These are phyloP conservation scores for Camellia lanceoleosa DNA, from an alignment of 148 eudicot genomes.

Conservation along the genomic window DNA sequence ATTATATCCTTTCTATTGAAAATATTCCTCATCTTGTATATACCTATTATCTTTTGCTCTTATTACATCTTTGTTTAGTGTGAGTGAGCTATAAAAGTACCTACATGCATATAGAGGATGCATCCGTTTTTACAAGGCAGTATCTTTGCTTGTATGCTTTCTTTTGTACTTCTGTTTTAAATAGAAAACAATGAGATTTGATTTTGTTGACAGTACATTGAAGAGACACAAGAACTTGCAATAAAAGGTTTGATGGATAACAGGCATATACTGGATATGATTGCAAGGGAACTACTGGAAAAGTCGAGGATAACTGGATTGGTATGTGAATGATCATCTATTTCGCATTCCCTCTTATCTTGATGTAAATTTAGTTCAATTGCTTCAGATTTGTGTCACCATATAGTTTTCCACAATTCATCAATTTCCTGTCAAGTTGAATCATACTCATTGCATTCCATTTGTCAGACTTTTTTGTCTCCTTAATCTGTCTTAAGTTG, in stretches of 20 bases:
- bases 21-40: background rate
- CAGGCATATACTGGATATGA: constrained; percentile 66
- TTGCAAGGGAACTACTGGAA: constrained; percentile 60
- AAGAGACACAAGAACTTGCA: constrained; percentile 89
- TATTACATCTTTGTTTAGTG: background rate
- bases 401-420: background rate
- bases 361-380: background rate
- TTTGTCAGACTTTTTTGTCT: background rate
- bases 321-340: constrained; percentile 38
- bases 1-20: background rate
- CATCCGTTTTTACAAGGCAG: background rate
- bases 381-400: background rate
- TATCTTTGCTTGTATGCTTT: background rate
- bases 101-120: background rate
- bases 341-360: background rate
- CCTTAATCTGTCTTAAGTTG: background rate
- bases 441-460: background rate
- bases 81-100: background rate
- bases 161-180: background rate
- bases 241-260: constrained; percentile 70
- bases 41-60: background rate
- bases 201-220: constrained; percentile 62
- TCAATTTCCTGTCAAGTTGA: background rate
- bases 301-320: constrained; percentile 79
- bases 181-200: constrained; percentile 13